phyloP scores from a whole-genome alignment of 2,329 filamentous ascomycete genomes.

The Immersiporthe knoxdaviesiana region DNA sequence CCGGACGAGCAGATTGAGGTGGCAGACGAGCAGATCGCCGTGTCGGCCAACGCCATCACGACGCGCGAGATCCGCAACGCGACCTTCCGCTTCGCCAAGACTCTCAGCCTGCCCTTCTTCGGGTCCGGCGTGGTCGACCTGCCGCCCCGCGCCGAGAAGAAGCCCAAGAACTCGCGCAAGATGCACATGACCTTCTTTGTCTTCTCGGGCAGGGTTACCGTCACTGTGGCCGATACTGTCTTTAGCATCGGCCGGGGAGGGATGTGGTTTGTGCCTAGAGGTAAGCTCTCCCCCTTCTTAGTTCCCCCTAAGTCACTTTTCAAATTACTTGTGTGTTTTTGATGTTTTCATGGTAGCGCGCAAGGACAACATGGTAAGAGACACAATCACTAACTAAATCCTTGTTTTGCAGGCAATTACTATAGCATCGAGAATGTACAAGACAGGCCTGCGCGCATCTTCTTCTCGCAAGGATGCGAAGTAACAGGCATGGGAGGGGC shows the following conservation, averaged over 20 bases:
- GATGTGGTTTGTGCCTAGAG: slow-evolving; percentile 92
- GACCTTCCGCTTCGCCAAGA: slow-evolving; percentile 87
- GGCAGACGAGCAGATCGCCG: slow-evolving; percentile 58
- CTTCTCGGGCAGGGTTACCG: slow-evolving; percentile 77
- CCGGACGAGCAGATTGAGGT: slow-evolving; percentile 60
- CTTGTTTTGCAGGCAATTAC: slow-evolving; percentile 79
- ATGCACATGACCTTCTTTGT: slow-evolving; percentile 99
- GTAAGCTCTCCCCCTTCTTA: slow-evolving; percentile 56
- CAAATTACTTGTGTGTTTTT: background rate
- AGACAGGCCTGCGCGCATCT: slow-evolving; percentile 73
- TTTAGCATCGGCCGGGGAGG: slow-evolving; percentile 88
- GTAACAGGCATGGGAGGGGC: slow-evolving; percentile 38
- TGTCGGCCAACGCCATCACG: slow-evolving; percentile 59
- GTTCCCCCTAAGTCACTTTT: too few species aligned
- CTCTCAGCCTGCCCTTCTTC: slow-evolving; percentile 82
- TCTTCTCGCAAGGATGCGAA: slow-evolving; percentile 89
- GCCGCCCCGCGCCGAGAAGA: slow-evolving; percentile 80
- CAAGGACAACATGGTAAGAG: too few species aligned
- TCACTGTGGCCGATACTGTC: slow-evolving; percentile 72
- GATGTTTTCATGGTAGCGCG: too few species aligned
- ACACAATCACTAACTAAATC: too few species aligned
- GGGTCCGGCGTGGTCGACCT: slow-evolving; percentile 89
- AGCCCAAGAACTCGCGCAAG: slow-evolving; percentile 86
- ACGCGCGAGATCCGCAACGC: slow-evolving; percentile 64
- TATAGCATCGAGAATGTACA: slow-evolving; percentile 89